A percentile compares a stretch with the other conserved stretches of the same genome.
phyloP scores from a whole-genome alignment of 2,329 filamentous ascomycete genomes.

The Fusarium gaditjirri region DNA sequence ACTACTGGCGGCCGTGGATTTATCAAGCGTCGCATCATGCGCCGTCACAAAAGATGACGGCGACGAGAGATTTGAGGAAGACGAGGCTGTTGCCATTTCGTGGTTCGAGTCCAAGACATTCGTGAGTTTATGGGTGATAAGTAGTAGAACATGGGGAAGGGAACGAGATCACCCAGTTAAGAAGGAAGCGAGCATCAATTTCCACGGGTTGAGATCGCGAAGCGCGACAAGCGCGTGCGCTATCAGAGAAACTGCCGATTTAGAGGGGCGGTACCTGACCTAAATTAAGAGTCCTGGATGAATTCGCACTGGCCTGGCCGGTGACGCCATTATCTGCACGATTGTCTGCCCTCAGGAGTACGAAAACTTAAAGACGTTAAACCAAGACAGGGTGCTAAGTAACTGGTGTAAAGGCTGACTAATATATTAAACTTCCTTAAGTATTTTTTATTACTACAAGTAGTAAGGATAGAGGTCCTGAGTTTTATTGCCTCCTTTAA shows the following conservation, averaged over 20 bases:
- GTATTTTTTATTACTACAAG: not conserved
- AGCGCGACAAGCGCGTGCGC: conserved; percentile 29
- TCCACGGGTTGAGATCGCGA: conserved; percentile 33
- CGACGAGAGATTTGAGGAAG: conserved; percentile 45
- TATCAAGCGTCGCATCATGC: conserved; percentile 41
- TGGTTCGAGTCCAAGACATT: conserved; percentile 25
- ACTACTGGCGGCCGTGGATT: conserved; percentile 52
- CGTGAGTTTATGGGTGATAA: conserved; percentile 1
- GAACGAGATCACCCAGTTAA: not conserved
- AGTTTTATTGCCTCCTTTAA: not conserved
- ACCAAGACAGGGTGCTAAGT: not conserved
- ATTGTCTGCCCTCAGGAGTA: not conserved
- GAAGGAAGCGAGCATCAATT: conserved; percentile 17
- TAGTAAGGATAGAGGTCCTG: no score
- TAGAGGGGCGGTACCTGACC: conserved; percentile 32
- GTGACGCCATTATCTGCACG: conserved; percentile 18
- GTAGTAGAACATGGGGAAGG: not conserved
- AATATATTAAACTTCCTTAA: not conserved
- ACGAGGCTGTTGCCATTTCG: conserved; percentile 37
- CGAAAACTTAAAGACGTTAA: not conserved
- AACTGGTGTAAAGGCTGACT: not conserved
- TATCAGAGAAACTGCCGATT: conserved; percentile 17
- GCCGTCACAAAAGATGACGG: conserved; percentile 52
- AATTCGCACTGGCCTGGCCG: conserved; percentile 23
- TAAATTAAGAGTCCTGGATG: not conserved